Evolutionary conservation across 2,329 filamentous ascomycete species (phyloP).

Genomic region (Rhynchosporium secalis): DNA sequence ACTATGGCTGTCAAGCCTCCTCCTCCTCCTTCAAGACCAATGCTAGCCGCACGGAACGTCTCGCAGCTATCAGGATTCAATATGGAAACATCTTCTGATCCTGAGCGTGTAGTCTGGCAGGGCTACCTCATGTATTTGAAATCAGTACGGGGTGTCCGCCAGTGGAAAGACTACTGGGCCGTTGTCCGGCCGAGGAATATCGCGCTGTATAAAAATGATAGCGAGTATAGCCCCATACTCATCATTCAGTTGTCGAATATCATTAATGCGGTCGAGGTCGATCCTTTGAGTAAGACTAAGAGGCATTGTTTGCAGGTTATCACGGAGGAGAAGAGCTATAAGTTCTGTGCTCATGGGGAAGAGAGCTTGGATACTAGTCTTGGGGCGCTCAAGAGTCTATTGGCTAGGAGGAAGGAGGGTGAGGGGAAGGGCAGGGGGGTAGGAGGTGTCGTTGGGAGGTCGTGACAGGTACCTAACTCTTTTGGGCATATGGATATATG

Average conservation of each 20-base stretch:
- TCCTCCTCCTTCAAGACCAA: constrained; percentile 35
- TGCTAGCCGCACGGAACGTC: constrained; percentile 51
- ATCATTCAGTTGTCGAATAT: constrained; percentile 78
- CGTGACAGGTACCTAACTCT: neutral
- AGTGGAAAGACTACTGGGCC: constrained; percentile 95
- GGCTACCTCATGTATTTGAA: constrained; percentile 85
- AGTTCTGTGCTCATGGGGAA: constrained; percentile 77
- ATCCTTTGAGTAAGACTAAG: constrained; percentile 83
- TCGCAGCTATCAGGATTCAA: constrained; percentile 63
- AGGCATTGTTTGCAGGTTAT: constrained; percentile 88
- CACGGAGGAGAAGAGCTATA: constrained; percentile 82
- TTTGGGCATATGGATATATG: neutral
- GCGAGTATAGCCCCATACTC: constrained; percentile 83
- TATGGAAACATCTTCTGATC: constrained; percentile 55
- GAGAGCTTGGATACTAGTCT: constrained; percentile 81
- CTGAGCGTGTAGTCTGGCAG: constrained; percentile 90
- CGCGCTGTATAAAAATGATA: constrained; percentile 88
- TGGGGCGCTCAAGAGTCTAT: constrained; percentile 84
- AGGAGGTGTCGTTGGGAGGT: neutral
- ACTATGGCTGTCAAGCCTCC: constrained; percentile 38
- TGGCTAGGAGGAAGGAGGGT: constrained; percentile 66
- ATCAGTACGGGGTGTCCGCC: constrained; percentile 77
- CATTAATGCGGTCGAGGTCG: constrained; percentile 89
- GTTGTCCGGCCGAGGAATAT: constrained; percentile 84
- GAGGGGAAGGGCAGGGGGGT: constrained; percentile 21